phyloP scores from a whole-genome alignment of 495 filamentous ascomycete species.

The Penicillium paradoxum region DNA sequence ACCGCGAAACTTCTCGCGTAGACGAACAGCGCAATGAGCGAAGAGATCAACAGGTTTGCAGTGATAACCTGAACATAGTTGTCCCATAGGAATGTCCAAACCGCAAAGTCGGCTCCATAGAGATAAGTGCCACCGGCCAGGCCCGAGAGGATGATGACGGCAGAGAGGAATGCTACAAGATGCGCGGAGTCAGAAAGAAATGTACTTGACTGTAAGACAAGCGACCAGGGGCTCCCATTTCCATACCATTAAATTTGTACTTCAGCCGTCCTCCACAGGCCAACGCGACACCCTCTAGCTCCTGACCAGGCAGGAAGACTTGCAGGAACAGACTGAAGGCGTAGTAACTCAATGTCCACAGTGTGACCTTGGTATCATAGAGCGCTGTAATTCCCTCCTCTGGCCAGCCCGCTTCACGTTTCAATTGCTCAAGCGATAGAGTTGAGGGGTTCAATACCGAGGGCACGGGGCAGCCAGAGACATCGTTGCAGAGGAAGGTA shows the following conservation, averaged over 20 bases:
- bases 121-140: slow-evolving; percentile 67
- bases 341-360: slow-evolving; percentile 73
- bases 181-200: slow-evolving; percentile 1
- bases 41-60: slow-evolving; percentile 71
- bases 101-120: slow-evolving; percentile 73
- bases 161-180: slow-evolving; percentile 67
- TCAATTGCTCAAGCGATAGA: slow-evolving; percentile 64
- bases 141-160: slow-evolving; percentile 61
- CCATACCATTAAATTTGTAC: slow-evolving; percentile 84
- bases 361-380: slow-evolving; percentile 52
- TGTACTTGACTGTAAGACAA: background rate
- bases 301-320: slow-evolving; percentile 70
- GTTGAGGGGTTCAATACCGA: slow-evolving; percentile 73
- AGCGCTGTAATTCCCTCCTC: slow-evolving; percentile 59
- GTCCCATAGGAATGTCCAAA: slow-evolving; percentile 92
- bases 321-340: slow-evolving; percentile 69
- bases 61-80: slow-evolving; percentile 85
- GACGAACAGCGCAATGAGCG: slow-evolving; percentile 62
- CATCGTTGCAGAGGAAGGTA: slow-evolving; percentile 85
- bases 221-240: background rate
- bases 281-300: slow-evolving; percentile 64
- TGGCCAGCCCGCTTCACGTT: slow-evolving; percentile 76
- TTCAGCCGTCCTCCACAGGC: slow-evolving; percentile 67
- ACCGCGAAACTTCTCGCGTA: slow-evolving; percentile 80
- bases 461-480: slow-evolving; percentile 84